phyloP scores from a whole-genome alignment of 2,329 filamentous ascomycete species.

The Trichoderma breve region DNA sequence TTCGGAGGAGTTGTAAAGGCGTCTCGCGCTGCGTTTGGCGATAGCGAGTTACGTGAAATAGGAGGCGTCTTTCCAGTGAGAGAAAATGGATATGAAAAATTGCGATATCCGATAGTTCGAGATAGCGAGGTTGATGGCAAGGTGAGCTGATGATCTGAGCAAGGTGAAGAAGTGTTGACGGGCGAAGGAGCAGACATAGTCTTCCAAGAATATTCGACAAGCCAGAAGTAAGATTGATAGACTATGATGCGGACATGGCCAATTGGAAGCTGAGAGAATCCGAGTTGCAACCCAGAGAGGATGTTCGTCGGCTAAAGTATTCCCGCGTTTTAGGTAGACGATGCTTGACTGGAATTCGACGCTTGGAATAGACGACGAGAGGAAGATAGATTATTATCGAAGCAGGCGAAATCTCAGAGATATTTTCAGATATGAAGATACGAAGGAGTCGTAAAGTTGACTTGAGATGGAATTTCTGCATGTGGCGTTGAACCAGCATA shows the following conservation, averaged over 20 bases:
- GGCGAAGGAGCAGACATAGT: conserved; percentile 22
- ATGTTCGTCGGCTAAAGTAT: not conserved
- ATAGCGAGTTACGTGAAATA: not conserved
- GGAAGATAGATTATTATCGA: not conserved
- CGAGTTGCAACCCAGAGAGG: not conserved
- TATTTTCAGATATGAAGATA: not conserved
- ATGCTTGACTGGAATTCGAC: not conserved
- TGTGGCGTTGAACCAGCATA: not conserved
- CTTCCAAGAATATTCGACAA: not conserved
- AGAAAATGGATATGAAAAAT: conserved; percentile 28
- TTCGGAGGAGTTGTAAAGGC: not conserved
- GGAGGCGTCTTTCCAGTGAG: conserved; percentile 1
- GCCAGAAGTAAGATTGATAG: not conserved
- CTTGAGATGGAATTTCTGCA: not conserved
- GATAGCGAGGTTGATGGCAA: not conserved
- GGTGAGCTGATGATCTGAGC: conserved; percentile 5
- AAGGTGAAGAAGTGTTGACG: conserved; percentile 10
- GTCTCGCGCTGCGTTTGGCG: not conserved
- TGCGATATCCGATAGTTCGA: conserved; percentile 19
- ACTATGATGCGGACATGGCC: not conserved
- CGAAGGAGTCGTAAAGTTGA: not conserved
- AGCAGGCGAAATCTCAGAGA: not conserved
- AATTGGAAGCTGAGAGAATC: not conserved
- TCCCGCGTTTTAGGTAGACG: not conserved
- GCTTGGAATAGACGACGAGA: not conserved